These are phyloP conservation scores for Jacaranda copaia DNA, from an alignment of 257 asterid species.

Conservation along the genomic window DNA sequence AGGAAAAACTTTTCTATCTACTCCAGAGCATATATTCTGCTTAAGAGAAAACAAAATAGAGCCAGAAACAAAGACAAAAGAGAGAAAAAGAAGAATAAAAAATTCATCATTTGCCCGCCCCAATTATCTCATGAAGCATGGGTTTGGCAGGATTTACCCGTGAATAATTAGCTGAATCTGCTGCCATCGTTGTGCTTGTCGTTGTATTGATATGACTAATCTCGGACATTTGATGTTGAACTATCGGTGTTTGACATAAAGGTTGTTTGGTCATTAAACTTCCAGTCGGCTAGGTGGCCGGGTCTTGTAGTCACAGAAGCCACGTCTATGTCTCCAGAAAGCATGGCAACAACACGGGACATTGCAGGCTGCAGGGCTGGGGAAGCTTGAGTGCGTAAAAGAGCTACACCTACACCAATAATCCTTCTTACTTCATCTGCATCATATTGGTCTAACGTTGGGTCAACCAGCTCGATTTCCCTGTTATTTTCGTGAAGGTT, in stretches of 20 bases:
- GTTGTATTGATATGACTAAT: slow-evolving; percentile 21
- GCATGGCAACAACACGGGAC: not conserved
- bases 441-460: slow-evolving; percentile 29
- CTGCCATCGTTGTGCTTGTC: slow-evolving; percentile 25
- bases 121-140: slow-evolving; percentile 46
- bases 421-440: slow-evolving; percentile 42
- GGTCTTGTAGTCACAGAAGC: slow-evolving; percentile 35
- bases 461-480: slow-evolving; percentile 41
- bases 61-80: not conserved
- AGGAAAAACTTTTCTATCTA: too few relatives aligned
- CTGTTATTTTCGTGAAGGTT: slow-evolving; percentile 37
- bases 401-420: slow-evolving; percentile 50
- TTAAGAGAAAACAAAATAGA: too few relatives aligned
- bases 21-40: too few relatives aligned
- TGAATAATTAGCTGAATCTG: slow-evolving; percentile 24
- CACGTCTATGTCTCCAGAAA: not conserved
- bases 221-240: slow-evolving; percentile 29
- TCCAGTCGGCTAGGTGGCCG: not conserved
- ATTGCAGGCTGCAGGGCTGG: not conserved
- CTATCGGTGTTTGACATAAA: not conserved
- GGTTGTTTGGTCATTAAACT: not conserved
- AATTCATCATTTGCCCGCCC: slow-evolving; percentile 42
- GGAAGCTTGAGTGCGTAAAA: not conserved
- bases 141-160: slow-evolving; percentile 32
- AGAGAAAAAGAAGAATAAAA: too few relatives aligned